phyloP scores from a whole-genome alignment of 441 rosid genomes.

The Syzygium syzygioides region DNA sequence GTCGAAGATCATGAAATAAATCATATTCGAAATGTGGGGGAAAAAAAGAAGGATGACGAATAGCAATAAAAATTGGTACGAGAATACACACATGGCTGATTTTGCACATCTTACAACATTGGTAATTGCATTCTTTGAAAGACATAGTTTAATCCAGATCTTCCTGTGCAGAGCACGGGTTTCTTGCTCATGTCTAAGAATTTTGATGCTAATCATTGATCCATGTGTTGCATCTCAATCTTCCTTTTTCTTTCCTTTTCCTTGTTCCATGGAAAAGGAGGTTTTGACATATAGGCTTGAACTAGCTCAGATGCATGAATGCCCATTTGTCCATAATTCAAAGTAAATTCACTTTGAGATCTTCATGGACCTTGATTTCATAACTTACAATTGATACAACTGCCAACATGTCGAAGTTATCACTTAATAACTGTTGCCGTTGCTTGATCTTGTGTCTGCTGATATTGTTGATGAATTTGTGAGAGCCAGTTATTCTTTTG shows the following conservation, averaged over 20 bases:
- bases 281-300: neutral
- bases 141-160: neutral
- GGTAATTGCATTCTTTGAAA: neutral
- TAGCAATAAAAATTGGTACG: neutral
- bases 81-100: neutral
- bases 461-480: neutral
- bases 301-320: neutral
- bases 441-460: neutral
- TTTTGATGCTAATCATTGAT: neutral
- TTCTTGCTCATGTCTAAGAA: neutral
- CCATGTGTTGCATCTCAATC: neutral
- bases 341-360: neutral
- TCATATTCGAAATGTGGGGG: neutral
- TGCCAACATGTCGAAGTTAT: neutral
- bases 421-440: neutral
- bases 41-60: neutral
- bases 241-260: neutral
- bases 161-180: neutral
- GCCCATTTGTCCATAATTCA: neutral
- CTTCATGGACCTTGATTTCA: neutral
- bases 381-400: neutral
- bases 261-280: neutral
- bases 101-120: neutral
- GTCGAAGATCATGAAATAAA: neutral
- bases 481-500: neutral